Conservation (phyloP, 1,284 basidiomycete genomes). For the Rhodotorula sp. region DNA sequence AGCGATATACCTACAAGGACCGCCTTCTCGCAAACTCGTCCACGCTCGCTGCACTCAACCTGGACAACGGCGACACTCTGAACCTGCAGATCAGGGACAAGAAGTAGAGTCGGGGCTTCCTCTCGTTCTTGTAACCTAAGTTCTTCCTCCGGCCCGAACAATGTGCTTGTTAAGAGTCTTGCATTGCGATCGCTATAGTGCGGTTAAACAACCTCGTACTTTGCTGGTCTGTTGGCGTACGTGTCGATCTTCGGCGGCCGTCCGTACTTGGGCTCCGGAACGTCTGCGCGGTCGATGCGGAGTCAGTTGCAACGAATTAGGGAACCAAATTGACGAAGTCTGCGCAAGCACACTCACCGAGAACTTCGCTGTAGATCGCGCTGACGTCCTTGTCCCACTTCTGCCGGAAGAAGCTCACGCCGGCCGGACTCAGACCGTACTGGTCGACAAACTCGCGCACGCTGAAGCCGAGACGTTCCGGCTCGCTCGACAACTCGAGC, state of each 20-base stretch:
- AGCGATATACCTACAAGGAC: slow-evolving; percentile 53
- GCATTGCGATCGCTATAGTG: background rate
- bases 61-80: slow-evolving; percentile 81
- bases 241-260: slow-evolving; percentile 58
- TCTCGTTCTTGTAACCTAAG: no score
- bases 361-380: slow-evolving; percentile 63
- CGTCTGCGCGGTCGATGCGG: slow-evolving; percentile 48
- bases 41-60: slow-evolving; percentile 78
- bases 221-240: slow-evolving; percentile 53
- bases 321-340: background rate
- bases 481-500: slow-evolving; percentile 48
- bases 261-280: slow-evolving; percentile 65
- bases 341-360: slow-evolving; percentile 58
- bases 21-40: slow-evolving; percentile 82
- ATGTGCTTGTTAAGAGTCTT: background rate
- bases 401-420: slow-evolving; percentile 78
- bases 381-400: slow-evolving; percentile 70
- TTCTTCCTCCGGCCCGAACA: background rate
- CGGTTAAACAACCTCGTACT: slow-evolving; percentile 30
- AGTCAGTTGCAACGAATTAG: slow-evolving; percentile 6
- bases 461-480: slow-evolving; percentile 61
- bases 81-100: slow-evolving; percentile 68
- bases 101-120: slow-evolving; percentile 54
- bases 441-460: slow-evolving; percentile 62
- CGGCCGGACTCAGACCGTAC: slow-evolving; percentile 59